Percentiles rank a stretch among this genome's conserved stretches.
phyloP scores from a whole-genome alignment of 2,329 filamentous ascomycete genomes.

The Paramyrothecium roridum region DNA sequence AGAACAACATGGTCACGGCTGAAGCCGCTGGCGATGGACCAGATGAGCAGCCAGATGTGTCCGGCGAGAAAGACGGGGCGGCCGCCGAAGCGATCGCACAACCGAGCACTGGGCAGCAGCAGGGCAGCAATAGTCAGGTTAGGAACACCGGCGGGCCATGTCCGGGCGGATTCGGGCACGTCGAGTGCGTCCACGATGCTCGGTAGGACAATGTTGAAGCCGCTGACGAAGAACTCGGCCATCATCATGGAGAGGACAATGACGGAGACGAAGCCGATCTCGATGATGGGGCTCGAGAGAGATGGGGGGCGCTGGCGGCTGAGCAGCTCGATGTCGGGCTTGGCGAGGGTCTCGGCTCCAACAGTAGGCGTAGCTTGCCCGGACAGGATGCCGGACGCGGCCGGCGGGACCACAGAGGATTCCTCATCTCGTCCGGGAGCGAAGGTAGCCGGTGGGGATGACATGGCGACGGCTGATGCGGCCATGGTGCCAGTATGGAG shows the following conservation, averaged over 20 bases:
- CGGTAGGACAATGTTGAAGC: conserved; percentile 72
- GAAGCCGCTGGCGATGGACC: conserved; percentile 68
- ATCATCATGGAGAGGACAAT: conserved; percentile 62
- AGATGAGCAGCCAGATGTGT: conserved; percentile 61
- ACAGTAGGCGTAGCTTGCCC: neutral
- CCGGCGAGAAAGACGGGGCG: conserved; percentile 59
- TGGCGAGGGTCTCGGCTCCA: conserved; percentile 9
- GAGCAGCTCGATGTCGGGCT: conserved; percentile 51
- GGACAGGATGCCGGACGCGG: neutral
- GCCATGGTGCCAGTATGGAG: neutral
- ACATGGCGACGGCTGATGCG: neutral
- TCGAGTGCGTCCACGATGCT: conserved; percentile 57
- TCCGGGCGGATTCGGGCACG: conserved; percentile 59
- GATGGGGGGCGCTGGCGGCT: conserved; percentile 58
- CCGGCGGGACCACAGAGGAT: neutral
- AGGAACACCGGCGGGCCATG: conserved; percentile 63
- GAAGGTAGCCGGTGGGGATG: neutral
- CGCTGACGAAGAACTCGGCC: conserved; percentile 72
- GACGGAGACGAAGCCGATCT: conserved; percentile 60
- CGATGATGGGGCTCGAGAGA: conserved; percentile 51
- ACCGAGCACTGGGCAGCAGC: conserved; percentile 60
- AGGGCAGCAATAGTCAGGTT: conserved; percentile 55
- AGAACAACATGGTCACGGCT: conserved; percentile 64
- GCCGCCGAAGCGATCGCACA: conserved; percentile 60
- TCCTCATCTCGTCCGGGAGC: neutral